Base-by-base conservation (phyloP, 495 filamentous ascomycete genomes). In the Penicillium goetzii region DNA sequence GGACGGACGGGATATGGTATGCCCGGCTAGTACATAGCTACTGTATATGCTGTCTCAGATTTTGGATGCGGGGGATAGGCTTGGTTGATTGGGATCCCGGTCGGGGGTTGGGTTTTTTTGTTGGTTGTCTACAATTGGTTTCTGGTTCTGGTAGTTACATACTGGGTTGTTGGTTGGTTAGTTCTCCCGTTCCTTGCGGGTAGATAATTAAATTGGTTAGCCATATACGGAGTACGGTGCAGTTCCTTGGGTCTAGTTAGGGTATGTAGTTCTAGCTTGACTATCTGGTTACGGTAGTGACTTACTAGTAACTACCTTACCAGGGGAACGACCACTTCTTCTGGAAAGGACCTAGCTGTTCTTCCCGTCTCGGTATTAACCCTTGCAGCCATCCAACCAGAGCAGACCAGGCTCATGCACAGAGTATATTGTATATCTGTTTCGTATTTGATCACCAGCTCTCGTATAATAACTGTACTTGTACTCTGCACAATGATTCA, bases 1-100 rank as follows among this genome's bases (percentile, higher is more conserved):
- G 12, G 28, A 53, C 7, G 15, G 11, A 9, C 50, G 19, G 5
- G n/a, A n/a, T n/a, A n/a, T n/a, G n/a, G n/a, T n/a, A n/a, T n/a
- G n/a, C n/a, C 28, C 28, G 30, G 30, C 30, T 32, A 32, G 5
- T 8, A 7, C 2, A 6, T 30, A 30, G 3, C 28, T 30, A 30
- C 28, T 3, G 28, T 30, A 30, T 30, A 34, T 40, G 30, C 53
- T 56, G 53, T 56, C 53, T 56, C 33, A 40, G 53, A 40, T 40
- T 33, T 15, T 2, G 17, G 26, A 53, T 53, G 50, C 28, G 30
- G 50, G 50, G 50, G 50, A 53, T 28, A 53, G 50, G 10, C 43
- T 23, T 47, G 38, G 14, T 41, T 41, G 21, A 14, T 23, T 47
- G 19, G 23, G 43, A 25, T 47, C 21, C 43, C 19, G 21, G 43